Base-by-base conservation (phyloP, 345 rosid species). In the Murraya koenigii region DNA sequence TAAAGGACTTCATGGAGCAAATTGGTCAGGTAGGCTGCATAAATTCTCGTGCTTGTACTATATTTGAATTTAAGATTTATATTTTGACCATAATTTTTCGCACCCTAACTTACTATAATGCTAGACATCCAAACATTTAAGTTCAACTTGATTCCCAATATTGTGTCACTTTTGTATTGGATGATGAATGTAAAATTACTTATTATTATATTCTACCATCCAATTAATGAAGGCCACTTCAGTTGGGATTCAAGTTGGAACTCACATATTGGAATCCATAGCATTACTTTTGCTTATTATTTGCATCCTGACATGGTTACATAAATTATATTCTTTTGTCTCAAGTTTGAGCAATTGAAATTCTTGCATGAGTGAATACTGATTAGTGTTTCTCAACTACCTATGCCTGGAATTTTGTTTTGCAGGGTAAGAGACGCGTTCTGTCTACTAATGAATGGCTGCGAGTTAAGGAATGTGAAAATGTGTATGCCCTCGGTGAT, bases 381-480 rank as follows among this genome's bases (percentile, higher is more conserved):
- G 59, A 32, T 25, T 64, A 39, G 22, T 38, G 55, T 35, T 63
- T 67, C 59, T 58, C 67, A 30, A 38, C 41, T 17, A 15, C 63
- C 49, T 85, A 59, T 60, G 25, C 65, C 72, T 30, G 22, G 63
- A 60, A 20, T 74, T 76, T 74, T 35, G 39, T 60, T 36, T 47
- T 85, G 72, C 85, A 92, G 97, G 88, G 83, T 28, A 87, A 91
- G 35, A 87, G 97, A 66, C 93, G 94, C 44, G 87, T 81, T 41
- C 85, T 97, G 61, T 92, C 91, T 15, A 92, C 99, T 54, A 80
- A 94, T 76, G 98, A 94, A 79, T 97, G 99, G 99, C 83, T 97
- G 71, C 86, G 80, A 55, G 98, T 97, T 68, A 94, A 94, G 84
- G 98, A 90, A 66, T 82, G 89, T 83, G 92, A 88, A 64, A 85